Evolutionary conservation across 768 basidiomycete species (phyloP).

Genomic region (Rhodosporidiobolus odoratus): DNA sequence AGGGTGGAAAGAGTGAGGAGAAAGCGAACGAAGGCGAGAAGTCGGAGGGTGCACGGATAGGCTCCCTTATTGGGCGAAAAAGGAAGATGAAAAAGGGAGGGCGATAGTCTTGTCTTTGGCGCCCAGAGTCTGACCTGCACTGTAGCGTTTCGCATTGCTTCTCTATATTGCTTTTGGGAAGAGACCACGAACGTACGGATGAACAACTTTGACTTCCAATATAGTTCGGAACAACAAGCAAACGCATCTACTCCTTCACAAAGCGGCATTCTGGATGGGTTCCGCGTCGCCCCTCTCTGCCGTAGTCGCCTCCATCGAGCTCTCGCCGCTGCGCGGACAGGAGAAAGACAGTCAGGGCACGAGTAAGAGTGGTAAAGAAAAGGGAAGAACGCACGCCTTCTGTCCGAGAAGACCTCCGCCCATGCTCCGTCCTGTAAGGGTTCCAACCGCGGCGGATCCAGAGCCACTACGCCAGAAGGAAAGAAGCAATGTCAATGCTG

Average conservation of each 20-base stretch:
- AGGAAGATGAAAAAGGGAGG: slow-evolving; percentile 17
- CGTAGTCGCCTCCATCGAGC: neutral
- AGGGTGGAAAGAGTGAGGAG: slow-evolving; percentile 3
- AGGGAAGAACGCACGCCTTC: neutral
- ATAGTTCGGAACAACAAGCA: too few species aligned
- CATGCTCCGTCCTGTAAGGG: neutral
- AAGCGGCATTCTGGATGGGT: too few species aligned
- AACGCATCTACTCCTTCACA: too few species aligned
- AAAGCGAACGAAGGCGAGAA: neutral
- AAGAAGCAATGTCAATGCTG: neutral
- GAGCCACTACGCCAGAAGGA: neutral
- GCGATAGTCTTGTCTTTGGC: too few species aligned
- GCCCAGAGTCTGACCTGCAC: neutral
- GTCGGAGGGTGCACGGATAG: slow-evolving; percentile 19
- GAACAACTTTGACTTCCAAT: too few species aligned
- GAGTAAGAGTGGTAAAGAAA: neutral
- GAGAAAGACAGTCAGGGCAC: neutral
- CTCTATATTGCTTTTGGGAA: too few species aligned
- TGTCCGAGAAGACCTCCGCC: neutral
- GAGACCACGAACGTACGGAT: too few species aligned
- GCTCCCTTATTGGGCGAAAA: slow-evolving; percentile 22
- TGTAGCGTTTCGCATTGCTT: neutral
- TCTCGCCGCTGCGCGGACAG: neutral
- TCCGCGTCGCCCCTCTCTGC: neutral
- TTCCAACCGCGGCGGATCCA: neutral